These are phyloP conservation scores for Dictyostelium intermedium DNA, from an alignment of 78 protist species.

Conservation along the genomic window DNA sequence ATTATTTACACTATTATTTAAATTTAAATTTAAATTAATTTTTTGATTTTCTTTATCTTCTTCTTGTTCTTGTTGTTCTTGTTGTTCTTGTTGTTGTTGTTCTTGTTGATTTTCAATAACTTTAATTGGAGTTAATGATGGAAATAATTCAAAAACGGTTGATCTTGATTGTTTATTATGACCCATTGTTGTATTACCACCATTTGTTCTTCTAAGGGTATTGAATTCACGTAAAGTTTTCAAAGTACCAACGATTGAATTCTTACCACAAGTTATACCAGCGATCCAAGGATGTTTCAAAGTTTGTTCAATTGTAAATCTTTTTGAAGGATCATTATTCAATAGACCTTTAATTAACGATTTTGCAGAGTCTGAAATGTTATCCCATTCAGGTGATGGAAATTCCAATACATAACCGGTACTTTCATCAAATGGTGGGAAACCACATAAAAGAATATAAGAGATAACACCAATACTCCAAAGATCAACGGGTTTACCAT, in stretches of 20 bases:
- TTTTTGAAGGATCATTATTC: slow-evolving; percentile 35
- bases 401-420: slow-evolving; percentile 89
- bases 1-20: neutral
- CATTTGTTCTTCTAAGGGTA: slow-evolving; percentile 43
- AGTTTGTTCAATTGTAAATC: slow-evolving; percentile 79
- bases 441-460: slow-evolving; percentile 91
- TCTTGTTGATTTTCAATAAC: neutral
- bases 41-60: neutral
- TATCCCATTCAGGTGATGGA: slow-evolving; percentile 92
- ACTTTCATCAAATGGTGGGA: slow-evolving; percentile 93
- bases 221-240: slow-evolving; percentile 65
- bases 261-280: slow-evolving; percentile 29
- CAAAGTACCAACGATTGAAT: slow-evolving; percentile 71
- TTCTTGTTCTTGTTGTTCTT: neutral
- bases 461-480: slow-evolving; percentile 91
- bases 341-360: slow-evolving; percentile 47
- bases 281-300: slow-evolving; percentile 77
- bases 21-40: neutral
- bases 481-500: slow-evolving; percentile 88
- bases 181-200: slow-evolving; percentile 64
- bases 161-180: slow-evolving; percentile 51
- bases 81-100: neutral
- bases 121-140: slow-evolving; percentile 50
- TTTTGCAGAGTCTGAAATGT: slow-evolving; percentile 84
- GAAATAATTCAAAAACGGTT: slow-evolving; percentile 63